These are phyloP conservation scores for Podospora appendiculata DNA, from an alignment of 495 filamentous ascomycete species.

Conservation along the genomic window DNA sequence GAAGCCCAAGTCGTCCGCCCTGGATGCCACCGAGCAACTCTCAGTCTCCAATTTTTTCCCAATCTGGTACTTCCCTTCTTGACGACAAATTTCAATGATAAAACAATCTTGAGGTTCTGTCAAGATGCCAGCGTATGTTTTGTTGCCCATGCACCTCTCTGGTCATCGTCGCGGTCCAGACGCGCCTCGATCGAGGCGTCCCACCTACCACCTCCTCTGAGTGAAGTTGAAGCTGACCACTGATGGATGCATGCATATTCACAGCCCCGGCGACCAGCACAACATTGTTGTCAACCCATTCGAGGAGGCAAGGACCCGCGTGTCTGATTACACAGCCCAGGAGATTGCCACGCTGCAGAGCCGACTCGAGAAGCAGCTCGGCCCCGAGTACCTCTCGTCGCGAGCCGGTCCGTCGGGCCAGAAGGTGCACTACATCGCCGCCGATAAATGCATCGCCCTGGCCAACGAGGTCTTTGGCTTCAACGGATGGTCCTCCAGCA, in stretches of 20 bases:
- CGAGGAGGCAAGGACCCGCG: slow-evolving; percentile 56
- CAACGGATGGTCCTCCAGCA: slow-evolving; percentile 92
- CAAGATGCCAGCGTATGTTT: slow-evolving; percentile 40
- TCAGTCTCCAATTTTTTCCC: background rate
- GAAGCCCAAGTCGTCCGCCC: no score
- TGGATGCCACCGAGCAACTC: no score
- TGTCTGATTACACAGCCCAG: slow-evolving; percentile 75
- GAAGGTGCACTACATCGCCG: slow-evolving; percentile 84
- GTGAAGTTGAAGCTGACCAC: background rate
- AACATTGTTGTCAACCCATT: slow-evolving; percentile 60
- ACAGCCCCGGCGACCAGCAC: slow-evolving; percentile 79
- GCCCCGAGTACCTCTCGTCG: slow-evolving; percentile 89
- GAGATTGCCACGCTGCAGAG: slow-evolving; percentile 85
- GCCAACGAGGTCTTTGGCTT: slow-evolving; percentile 99
- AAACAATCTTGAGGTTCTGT: background rate
- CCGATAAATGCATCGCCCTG: slow-evolving; percentile 89
- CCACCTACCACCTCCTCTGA: background rate
- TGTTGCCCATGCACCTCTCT: background rate
- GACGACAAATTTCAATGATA: background rate
- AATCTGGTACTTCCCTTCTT: background rate
- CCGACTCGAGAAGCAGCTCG: slow-evolving; percentile 86
- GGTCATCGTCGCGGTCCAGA: no score
- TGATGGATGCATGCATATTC: slow-evolving; percentile 12
- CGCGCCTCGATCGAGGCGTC: background rate
- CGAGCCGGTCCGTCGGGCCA: slow-evolving; percentile 71